A percentile compares a stretch with the other conserved stretches of the same genome.
phyloP scores from a whole-genome alignment of 106 monocot genomes.

The Dendrobium nobile region DNA sequence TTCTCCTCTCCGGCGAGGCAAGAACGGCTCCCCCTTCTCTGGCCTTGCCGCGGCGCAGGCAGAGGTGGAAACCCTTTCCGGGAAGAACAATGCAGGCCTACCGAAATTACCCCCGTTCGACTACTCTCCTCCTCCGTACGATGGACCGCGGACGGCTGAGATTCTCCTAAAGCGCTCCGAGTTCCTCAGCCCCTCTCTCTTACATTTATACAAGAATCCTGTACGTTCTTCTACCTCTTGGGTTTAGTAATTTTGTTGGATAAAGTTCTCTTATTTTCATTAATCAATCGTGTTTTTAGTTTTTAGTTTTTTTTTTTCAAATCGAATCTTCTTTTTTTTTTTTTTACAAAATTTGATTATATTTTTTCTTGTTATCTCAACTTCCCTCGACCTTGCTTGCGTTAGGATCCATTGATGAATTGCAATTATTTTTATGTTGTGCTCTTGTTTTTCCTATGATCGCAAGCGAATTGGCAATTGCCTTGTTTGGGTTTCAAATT shows the following conservation, averaged over 20 bases:
- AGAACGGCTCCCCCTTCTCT: background rate
- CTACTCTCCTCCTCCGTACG: constrained; percentile 66
- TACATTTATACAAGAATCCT: constrained; percentile 72
- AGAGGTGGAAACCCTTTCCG: background rate
- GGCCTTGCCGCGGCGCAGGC: background rate
- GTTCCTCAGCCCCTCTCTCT: constrained; percentile 85
- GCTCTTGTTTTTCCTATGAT: background rate
- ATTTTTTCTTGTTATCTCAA: background rate
- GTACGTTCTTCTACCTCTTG: constrained; percentile 22
- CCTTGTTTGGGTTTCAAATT: background rate
- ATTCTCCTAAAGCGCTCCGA: constrained; percentile 51
- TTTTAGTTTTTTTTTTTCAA: background rate
- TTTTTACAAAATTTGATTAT: background rate
- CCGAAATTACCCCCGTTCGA: constrained; percentile 77
- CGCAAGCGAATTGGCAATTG: background rate
- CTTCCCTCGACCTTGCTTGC: background rate
- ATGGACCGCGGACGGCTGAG: constrained; percentile 64
- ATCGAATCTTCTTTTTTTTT: background rate
- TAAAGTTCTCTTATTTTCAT: background rate
- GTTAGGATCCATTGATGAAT: background rate
- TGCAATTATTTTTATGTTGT: background rate
- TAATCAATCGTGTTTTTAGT: background rate
- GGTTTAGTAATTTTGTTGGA: background rate
- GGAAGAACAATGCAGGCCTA: background rate
- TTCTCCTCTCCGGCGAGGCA: background rate